Evolutionary conservation across 73 alveolate genomes (phyloP), one percentile per base, ranked within the genome.

Genomic region (Breviolum minutum): DNA sequence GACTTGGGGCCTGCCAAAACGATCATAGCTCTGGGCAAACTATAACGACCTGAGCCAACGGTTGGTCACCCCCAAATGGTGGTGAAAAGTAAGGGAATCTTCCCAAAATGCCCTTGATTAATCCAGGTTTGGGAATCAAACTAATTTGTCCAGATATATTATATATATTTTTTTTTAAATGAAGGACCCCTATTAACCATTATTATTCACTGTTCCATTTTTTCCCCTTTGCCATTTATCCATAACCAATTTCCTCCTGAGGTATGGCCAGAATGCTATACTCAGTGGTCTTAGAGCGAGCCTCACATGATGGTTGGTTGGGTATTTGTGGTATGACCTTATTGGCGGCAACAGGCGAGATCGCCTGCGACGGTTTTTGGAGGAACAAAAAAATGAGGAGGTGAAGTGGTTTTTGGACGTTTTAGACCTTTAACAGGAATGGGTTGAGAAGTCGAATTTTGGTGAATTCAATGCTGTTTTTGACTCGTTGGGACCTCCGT

Each of bases 261-360:
- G 93, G 93, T 61, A 61, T 22, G 12, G 94, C 94, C 27, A 86
- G 94, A 86, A 86, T 86, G 80, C 77, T 86, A 16, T 86, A 86
- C 94, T 86, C 94, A n/a, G 63, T 86, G 32, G 94, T 86, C 26
- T 8, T 86, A 63, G 94, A 86, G 70, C 77, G 94, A 17, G 94
- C 94, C 48, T 86, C 94, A 54, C 94, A 86, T 63, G 94, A 86
- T 63, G 94, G 94, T 63, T 86, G 94, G 94, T 16, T 86, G 77
- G 94, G 77, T 79, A 63, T 27, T 61, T 86, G 63, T 29, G 94
- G 80, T 63, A 32, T 86, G 40, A n/a, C 94, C 30, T n/a, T 86
- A 29, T 63, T 86, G 11, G 32, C 83, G 16, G 92, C 76, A 22
- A 27, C 94, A 63, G 94, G 94, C 90, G 54, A 27, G 30, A 22